Conservation (phyloP, 2,329 filamentous ascomycete genomes). For the Sclerotinia minor region DNA sequence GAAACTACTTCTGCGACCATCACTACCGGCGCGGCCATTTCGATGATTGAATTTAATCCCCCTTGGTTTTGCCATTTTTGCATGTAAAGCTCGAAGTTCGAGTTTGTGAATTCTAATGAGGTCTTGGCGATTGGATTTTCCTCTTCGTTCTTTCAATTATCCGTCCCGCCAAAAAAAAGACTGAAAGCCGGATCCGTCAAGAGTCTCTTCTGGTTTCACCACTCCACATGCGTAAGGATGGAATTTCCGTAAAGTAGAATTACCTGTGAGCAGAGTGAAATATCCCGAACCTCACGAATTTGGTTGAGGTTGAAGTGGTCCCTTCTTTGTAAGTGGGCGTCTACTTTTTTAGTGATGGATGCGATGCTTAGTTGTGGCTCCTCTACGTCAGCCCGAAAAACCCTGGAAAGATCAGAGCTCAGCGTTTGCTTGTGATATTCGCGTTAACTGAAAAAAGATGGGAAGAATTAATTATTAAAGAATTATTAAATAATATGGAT, state of each 20-base stretch:
- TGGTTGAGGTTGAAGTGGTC: conserved; percentile 11
- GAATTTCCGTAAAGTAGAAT: too few relatives aligned
- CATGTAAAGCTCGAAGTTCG: conserved; percentile 20
- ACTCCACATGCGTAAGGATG: conserved; percentile 1
- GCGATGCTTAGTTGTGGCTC: conserved; percentile 20
- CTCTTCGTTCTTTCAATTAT: conserved; percentile 18
- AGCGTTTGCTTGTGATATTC: conserved; percentile 23
- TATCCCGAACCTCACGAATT: background rate
- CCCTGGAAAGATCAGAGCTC: conserved; percentile 12
- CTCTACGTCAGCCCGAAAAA: conserved; percentile 23
- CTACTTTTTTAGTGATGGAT: background rate
- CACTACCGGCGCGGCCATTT: conserved; percentile 40
- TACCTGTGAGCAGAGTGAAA: background rate
- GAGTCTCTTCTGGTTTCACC: background rate
- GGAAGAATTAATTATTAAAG: background rate
- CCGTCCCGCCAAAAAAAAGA: conserved; percentile 6
- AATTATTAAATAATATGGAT: background rate
- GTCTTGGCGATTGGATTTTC: conserved; percentile 11
- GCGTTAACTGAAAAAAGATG: background rate
- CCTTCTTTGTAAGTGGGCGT: conserved; percentile 2
- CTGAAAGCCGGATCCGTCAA: conserved; percentile 17
- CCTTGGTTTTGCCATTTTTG: conserved; percentile 48
- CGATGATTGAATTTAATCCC: conserved; percentile 53
- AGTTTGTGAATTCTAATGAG: conserved; percentile 26
- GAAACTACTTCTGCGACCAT: conserved; percentile 64